phyloP scores from a whole-genome alignment of 106 monocot species.

The Iris macrosiphon region DNA sequence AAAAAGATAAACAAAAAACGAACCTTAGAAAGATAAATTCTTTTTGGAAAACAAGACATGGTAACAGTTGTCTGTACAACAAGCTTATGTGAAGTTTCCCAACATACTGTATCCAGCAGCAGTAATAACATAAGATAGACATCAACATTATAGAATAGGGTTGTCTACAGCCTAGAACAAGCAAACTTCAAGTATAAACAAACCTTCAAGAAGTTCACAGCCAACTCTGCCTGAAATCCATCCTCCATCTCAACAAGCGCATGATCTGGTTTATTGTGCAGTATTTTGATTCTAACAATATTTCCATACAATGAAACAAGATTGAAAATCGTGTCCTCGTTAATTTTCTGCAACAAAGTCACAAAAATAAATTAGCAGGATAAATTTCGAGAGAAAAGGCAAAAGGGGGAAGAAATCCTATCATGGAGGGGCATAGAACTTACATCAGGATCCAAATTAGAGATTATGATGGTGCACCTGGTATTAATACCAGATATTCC shows the following conservation, averaged over 20 bases:
- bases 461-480: constrained; percentile 12
- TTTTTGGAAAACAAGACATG: too few species aligned
- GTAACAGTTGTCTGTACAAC: too few species aligned
- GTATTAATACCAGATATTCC: constrained; percentile 16
- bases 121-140: too few species aligned
- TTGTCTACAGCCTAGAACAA: too few species aligned
- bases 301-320: constrained; percentile 91
- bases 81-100: too few species aligned
- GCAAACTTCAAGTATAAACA: not conserved
- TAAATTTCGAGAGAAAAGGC: not conserved
- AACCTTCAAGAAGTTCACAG: constrained; percentile 78
- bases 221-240: constrained; percentile 94
- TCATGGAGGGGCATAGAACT: not conserved
- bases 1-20: too few species aligned
- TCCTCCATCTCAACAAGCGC: constrained; percentile 88
- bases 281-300: constrained; percentile 73
- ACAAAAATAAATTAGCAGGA: too few species aligned
- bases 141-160: too few species aligned
- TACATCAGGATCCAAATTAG: constrained; percentile 19
- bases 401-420: not conserved
- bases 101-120: too few species aligned
- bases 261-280: constrained; percentile 94
- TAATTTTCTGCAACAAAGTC: constrained; percentile 51
- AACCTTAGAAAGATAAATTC: too few species aligned
- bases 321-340: constrained; percentile 93